Evolutionary conservation across 257 asterid genomes (phyloP).

Genomic region (Ocimum tenuiflorum): DNA sequence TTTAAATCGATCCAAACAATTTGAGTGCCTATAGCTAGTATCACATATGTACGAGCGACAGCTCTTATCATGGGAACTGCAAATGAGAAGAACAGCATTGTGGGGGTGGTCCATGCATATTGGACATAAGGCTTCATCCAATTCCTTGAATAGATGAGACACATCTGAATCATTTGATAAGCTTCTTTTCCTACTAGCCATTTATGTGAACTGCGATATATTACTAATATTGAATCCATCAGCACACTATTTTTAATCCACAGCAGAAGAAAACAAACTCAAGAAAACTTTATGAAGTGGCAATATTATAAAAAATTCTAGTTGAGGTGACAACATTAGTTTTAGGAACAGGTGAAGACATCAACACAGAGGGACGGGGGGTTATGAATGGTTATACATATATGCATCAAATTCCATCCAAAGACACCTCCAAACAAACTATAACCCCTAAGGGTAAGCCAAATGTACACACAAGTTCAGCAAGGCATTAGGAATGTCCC

Average conservation of each 20-base stretch:
- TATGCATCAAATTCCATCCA: background rate
- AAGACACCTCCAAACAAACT: too few species aligned
- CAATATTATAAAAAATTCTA: background rate
- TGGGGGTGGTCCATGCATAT: conserved; percentile 88
- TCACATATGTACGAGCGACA: conserved; percentile 87
- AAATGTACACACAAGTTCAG: background rate
- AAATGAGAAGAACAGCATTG: conserved; percentile 83
- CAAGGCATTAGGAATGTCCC: background rate
- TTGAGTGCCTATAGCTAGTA: conserved; percentile 87
- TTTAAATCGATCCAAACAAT: conserved; percentile 82
- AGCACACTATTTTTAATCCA: conserved; percentile 23
- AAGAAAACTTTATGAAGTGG: background rate
- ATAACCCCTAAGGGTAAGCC: background rate
- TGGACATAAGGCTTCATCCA: conserved; percentile 90
- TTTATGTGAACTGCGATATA: conserved; percentile 64
- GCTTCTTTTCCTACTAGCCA: conserved; percentile 98
- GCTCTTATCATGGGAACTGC: conserved; percentile 82
- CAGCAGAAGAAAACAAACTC: conserved; percentile 1
- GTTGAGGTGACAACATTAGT: background rate
- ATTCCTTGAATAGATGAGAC: conserved; percentile 64
- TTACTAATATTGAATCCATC: conserved; percentile 45
- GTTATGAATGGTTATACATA: too few species aligned
- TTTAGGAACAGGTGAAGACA: background rate
- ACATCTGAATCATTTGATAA: conserved; percentile 58
- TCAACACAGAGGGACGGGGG: background rate